Evolutionary conservation across 1,284 basidiomycete genomes (phyloP).

Genomic region (Rugosomyces carneus): DNA sequence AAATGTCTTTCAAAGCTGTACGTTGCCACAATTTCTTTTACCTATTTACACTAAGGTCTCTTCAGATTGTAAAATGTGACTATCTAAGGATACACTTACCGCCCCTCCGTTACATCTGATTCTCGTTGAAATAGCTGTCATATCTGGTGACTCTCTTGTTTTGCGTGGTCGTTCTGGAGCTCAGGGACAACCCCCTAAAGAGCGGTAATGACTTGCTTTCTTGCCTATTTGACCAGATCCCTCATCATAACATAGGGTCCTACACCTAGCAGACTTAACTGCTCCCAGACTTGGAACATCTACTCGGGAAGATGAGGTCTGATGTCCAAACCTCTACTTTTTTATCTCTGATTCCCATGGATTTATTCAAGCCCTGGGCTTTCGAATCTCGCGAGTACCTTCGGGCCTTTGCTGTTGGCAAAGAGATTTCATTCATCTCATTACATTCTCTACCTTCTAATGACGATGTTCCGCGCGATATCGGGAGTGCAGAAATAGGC

Average conservation of each 20-base stretch:
- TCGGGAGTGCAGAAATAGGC: conserved; percentile 67
- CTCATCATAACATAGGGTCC: conserved; percentile 44
- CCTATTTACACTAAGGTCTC: conserved; percentile 9
- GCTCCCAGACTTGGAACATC: conserved; percentile 80
- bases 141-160: conserved; percentile 85
- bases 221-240: conserved; percentile 2
- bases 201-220: conserved; percentile 50
- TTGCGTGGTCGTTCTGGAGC: conserved; percentile 71
- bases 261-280: conserved; percentile 80
- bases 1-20: conserved; percentile 69
- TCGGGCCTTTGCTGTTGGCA: conserved; percentile 80
- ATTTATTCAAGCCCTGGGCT: conserved; percentile 65
- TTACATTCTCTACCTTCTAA: conserved; percentile 68
- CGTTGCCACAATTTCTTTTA: conserved; percentile 21
- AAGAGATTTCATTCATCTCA: conserved; percentile 78
- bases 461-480: conserved; percentile 67
- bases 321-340: conserved; percentile 15
- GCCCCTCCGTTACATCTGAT: conserved; percentile 13
- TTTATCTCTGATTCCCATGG: background rate
- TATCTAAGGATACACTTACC: conserved; percentile 6
- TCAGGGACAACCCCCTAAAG: conserved; percentile 82
- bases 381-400: conserved; percentile 93
- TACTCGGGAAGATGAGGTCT: conserved; percentile 81
- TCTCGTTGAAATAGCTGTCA: conserved; percentile 54
- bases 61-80: conserved; percentile 67